Base-by-base conservation (phyloP, 441 rosid genomes). In the Aquilaria agallochum region DNA sequence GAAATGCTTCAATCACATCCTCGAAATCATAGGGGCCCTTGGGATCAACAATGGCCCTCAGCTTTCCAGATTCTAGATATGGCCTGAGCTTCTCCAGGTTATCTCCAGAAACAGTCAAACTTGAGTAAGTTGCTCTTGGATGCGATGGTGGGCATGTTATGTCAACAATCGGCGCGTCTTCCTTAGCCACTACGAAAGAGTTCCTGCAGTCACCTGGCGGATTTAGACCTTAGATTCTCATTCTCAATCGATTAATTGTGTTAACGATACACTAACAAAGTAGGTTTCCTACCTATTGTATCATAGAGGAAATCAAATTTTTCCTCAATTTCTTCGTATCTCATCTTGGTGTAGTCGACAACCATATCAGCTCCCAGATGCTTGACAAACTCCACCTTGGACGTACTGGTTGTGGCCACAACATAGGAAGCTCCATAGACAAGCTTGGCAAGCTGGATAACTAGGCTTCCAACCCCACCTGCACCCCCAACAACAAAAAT, bases 121-220 rank as follows among this genome's bases (percentile, higher is more conserved):
- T 72, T 51, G 85, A 80, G 53, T 72, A 80, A 52, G 68, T 60
- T 11, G 82, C 85, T 44, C 68, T 60, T 15, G 74, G 80, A 44
- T 75, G 70, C 5, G 85, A 75, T 5, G 78, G 78, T 42, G 80
- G 85, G 78, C 82, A 80, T 47, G 76, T 80, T 72, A 80, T 80
- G 73, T 77, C 85, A 5, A 75, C 48, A 1, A 80, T 68, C 7
- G 78, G 76, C 47, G 78, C 80, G 0, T 62, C 74, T 4, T 77
- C 78, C 62, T 75, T 75, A n/a, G 85, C 85, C 27, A 77, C 75
- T 52, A 70, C 74, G 47, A 53, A 70, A 3, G 82, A 80, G 13
- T 72, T 77, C 67, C 68, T 63, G 71, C 76, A 34, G 40, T 80
- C 80, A 49, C 82, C 82, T 80, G 65, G 55, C 55, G 20, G 47